Evolutionary conservation across 2,329 filamentous ascomycete species (phyloP).

Genomic region (Trichoderma semiorbis): DNA sequence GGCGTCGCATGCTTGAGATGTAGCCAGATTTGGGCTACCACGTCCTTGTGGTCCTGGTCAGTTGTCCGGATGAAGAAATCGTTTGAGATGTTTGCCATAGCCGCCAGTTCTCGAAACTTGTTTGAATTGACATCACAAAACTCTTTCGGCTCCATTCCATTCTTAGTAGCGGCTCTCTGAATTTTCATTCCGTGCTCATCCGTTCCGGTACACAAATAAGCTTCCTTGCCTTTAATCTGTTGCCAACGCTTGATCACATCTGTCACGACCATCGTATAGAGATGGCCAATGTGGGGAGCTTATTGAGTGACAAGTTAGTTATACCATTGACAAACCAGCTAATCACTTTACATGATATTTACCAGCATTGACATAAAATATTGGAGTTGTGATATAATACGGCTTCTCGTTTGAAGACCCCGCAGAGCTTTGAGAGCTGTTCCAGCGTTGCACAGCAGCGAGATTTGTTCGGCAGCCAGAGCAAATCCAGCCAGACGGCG

Average conservation of each 20-base stretch:
- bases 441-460: constrained; percentile 29
- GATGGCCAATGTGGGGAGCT: constrained; percentile 92
- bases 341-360: not conserved
- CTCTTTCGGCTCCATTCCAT: constrained; percentile 69
- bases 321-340: not conserved
- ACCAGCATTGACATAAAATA: constrained; percentile 99
- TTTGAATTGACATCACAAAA: constrained; percentile 84
- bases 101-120: constrained; percentile 73
- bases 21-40: constrained; percentile 87
- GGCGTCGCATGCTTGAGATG: constrained; percentile 55
- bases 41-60: constrained; percentile 73
- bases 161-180: constrained; percentile 74
- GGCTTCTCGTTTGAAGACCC: constrained; percentile 56
- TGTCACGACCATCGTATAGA: constrained; percentile 87
- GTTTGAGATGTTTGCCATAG: constrained; percentile 65
- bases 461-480: constrained; percentile 28
- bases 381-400: constrained; percentile 93
- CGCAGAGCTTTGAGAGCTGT: constrained; percentile 29
- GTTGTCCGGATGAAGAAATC: constrained; percentile 94
- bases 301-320: not conserved
- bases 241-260: constrained; percentile 95
- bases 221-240: constrained; percentile 64
- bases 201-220: constrained; percentile 82
- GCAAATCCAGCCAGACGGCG: constrained; percentile 28
- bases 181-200: constrained; percentile 99